Evolutionary conservation across 495 filamentous ascomycete species (phyloP).

Genomic region (Cladorrhinum samala): DNA sequence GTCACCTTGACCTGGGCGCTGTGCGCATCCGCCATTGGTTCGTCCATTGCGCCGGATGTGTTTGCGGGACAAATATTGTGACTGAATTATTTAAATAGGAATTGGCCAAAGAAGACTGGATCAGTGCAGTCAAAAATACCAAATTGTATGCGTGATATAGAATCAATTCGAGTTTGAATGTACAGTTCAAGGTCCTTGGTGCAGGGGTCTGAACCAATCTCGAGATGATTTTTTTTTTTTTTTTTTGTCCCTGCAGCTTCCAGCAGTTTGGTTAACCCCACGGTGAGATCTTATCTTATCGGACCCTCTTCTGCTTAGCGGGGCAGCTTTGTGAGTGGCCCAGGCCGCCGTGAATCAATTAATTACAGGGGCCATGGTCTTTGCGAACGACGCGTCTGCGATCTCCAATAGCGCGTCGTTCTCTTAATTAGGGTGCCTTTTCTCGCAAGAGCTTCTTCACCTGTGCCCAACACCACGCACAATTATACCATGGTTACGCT

Average conservation of each 20-base stretch:
- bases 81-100: neutral
- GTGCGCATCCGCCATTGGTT: conserved; percentile 17
- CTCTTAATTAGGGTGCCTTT: no score
- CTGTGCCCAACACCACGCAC: no score
- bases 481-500: conserved; percentile 25
- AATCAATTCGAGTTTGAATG: neutral
- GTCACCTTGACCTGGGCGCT: conserved; percentile 44
- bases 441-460: neutral
- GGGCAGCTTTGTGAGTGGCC: conserved; percentile 12
- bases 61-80: neutral
- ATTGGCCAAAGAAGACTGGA: neutral
- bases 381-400: conserved; percentile 13
- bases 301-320: conserved; percentile 12
- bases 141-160: no score
- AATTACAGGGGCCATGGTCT: neutral
- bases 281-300: conserved; percentile 29
- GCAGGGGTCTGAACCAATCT: conserved; percentile 12
- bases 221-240: conserved; percentile 22
- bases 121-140: neutral
- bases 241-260: conserved; percentile 23
- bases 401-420: conserved; percentile 12
- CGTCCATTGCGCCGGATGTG: conserved; percentile 20
- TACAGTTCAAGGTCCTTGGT: neutral
- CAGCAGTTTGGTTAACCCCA: conserved; percentile 19
- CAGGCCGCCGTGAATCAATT: conserved; percentile 6